These are phyloP conservation scores for Fusarium vanettenii DNA, from an alignment of 2,329 filamentous ascomycete species.

Conservation along the genomic window DNA sequence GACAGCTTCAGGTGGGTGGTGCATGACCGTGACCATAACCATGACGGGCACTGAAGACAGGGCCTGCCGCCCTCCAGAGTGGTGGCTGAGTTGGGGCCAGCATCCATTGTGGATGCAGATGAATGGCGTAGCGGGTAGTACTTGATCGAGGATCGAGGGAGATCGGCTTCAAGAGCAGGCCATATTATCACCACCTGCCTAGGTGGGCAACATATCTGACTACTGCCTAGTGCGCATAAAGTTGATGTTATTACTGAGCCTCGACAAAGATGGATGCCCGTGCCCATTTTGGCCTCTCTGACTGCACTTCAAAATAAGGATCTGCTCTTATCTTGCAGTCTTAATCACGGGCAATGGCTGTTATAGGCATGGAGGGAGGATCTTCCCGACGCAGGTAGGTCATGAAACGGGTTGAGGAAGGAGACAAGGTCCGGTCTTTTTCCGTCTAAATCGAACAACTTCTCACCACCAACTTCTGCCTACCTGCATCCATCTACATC, in stretches of 20 bases:
- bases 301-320: background rate
- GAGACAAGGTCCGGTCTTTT: background rate
- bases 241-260: background rate
- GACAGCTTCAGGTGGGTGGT: slow-evolving; percentile 10
- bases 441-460: background rate
- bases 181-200: slow-evolving; percentile 13
- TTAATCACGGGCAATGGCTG: background rate
- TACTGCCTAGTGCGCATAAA: slow-evolving; percentile 12
- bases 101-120: background rate
- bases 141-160: slow-evolving; percentile 3
- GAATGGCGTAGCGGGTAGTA: background rate
- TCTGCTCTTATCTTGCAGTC: slow-evolving; percentile 1
- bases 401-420: background rate
- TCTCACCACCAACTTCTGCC: background rate
- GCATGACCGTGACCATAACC: background rate
- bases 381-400: background rate
- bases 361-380: slow-evolving; percentile 1
- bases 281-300: background rate
- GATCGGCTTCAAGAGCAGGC: background rate
- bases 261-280: background rate
- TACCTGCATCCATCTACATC: background rate
- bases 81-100: background rate
- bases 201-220: slow-evolving; percentile 6
- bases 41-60: background rate
- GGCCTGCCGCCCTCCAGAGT: background rate